Evolutionary conservation across 2,329 filamentous ascomycete species (phyloP).

Genomic region (Tetracladium maxilliforme): DNA sequence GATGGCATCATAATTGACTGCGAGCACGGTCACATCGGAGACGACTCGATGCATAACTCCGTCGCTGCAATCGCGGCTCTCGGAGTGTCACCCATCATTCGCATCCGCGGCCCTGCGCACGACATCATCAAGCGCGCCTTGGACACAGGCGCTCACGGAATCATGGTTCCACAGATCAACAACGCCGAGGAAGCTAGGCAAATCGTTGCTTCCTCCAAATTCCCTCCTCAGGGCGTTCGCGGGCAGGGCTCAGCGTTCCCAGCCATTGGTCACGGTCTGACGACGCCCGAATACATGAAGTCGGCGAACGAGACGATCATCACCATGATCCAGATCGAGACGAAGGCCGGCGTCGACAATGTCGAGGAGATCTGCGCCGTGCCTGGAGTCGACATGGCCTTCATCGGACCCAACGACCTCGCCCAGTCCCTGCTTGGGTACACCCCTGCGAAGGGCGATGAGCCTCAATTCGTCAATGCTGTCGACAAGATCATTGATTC

Average conservation of each 20-base stretch:
- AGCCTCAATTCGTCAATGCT: conserved; percentile 29
- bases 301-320: conserved; percentile 31
- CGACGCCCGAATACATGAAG: conserved; percentile 30
- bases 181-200: conserved; percentile 27
- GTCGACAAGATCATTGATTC: conserved; percentile 28
- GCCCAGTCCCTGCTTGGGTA: conserved; percentile 27
- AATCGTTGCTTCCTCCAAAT: conserved; percentile 31
- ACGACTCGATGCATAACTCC: conserved; percentile 35
- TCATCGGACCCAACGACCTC: conserved; percentile 29
- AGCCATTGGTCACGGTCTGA: conserved; percentile 26
- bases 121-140: conserved; percentile 35
- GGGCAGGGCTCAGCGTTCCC: conserved; percentile 35
- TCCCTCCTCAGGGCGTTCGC: conserved; percentile 30
- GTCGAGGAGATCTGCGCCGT: conserved; percentile 26
- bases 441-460: conserved; percentile 26
- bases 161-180: conserved; percentile 31
- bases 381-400: conserved; percentile 25
- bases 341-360: conserved; percentile 25
- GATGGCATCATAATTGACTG: conserved; percentile 35
- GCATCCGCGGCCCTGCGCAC: conserved; percentile 19
- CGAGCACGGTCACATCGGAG: conserved; percentile 36
- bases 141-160: conserved; percentile 32
- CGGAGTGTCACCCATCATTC: conserved; percentile 25
- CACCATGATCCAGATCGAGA: conserved; percentile 29
- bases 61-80: conserved; percentile 33